These are phyloP conservation scores for Candida palmyrensis DNA, from an alignment of 805 yeast genomes.

Conservation along the genomic window DNA sequence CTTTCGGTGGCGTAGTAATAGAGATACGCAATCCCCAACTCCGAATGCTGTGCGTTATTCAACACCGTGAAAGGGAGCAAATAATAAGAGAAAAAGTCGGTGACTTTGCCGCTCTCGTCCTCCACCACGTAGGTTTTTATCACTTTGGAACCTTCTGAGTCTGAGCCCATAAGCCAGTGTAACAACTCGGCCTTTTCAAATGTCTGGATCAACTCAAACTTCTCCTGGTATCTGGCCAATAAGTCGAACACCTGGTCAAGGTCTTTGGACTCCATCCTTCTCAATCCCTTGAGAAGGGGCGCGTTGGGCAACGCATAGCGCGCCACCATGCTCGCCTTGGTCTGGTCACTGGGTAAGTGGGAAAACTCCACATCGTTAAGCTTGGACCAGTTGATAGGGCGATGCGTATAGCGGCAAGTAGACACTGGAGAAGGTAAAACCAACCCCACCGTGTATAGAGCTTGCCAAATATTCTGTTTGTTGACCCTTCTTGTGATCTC, in stretches of 20 bases:
- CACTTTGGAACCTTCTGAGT: slow-evolving; percentile 39
- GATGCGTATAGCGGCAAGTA: slow-evolving; percentile 84
- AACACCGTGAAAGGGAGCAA: slow-evolving; percentile 83
- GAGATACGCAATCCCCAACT: slow-evolving; percentile 80
- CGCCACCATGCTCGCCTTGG: slow-evolving; percentile 64
- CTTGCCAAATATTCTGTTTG: slow-evolving; percentile 85
- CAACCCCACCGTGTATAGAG: slow-evolving; percentile 89
- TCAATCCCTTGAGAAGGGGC: slow-evolving; percentile 49
- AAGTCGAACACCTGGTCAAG: slow-evolving; percentile 58
- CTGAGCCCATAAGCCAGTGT: slow-evolving; percentile 75
- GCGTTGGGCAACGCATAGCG: slow-evolving; percentile 50
- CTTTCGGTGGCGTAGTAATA: slow-evolving; percentile 84
- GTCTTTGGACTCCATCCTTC: slow-evolving; percentile 55
- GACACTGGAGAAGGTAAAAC: slow-evolving; percentile 90
- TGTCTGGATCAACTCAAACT: slow-evolving; percentile 69
- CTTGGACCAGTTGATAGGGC: slow-evolving; percentile 90
- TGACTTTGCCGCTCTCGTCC: slow-evolving; percentile 54
- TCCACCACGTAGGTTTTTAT: slow-evolving; percentile 77
- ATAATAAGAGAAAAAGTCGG: slow-evolving; percentile 89
- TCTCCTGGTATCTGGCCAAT: slow-evolving; percentile 55
- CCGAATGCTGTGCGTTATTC: slow-evolving; percentile 54
- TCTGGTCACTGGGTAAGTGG: slow-evolving; percentile 64
- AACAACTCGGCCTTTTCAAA: slow-evolving; percentile 64
- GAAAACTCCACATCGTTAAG: slow-evolving; percentile 88
- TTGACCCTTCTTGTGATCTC: slow-evolving; percentile 94